A percentile compares a stretch with the other conserved stretches of the same genome.
Evolutionary conservation across 139 green algal genomes (phyloP).

Genomic region (Chlorella sp.): DNA sequence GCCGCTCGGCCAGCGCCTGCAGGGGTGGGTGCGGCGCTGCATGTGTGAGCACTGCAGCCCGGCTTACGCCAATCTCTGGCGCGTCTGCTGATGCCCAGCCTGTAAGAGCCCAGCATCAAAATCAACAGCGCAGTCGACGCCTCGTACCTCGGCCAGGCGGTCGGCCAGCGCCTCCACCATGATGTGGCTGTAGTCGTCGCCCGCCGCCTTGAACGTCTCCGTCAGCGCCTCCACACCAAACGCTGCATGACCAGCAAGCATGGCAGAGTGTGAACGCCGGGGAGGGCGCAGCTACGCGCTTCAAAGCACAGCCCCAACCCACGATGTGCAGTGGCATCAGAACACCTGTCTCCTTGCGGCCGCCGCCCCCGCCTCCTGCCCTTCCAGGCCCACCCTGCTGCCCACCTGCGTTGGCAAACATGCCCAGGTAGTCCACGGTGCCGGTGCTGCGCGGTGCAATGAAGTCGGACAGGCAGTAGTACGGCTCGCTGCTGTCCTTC

Average conservation of each 20-base stretch:
- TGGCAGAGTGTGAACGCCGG: not conserved
- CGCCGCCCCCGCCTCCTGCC: too few relatives aligned
- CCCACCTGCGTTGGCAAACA: constrained; percentile 87
- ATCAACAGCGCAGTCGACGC: too few relatives aligned
- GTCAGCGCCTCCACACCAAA: constrained; percentile 92
- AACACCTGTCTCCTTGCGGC: too few relatives aligned
- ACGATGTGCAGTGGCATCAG: too few relatives aligned
- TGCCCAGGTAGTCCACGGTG: constrained; percentile 95
- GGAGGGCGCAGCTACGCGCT: too few relatives aligned
- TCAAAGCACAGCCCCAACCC: too few relatives aligned
- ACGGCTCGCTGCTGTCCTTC: constrained; percentile 83
- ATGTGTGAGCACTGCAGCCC: too few relatives aligned
- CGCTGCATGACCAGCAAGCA: constrained; percentile 57
- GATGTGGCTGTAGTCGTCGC: constrained; percentile 96
- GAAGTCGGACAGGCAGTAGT: constrained; percentile 97
- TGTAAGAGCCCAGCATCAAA: too few relatives aligned
- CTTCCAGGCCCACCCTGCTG: too few relatives aligned
- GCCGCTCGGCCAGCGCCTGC: constrained; percentile 92
- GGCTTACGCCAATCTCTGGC: too few relatives aligned
- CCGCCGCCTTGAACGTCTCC: constrained; percentile 75
- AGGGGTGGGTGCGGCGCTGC: too few relatives aligned
- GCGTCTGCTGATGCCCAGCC: too few relatives aligned
- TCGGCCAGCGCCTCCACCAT: constrained; percentile 98
- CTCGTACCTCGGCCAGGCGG: constrained; percentile 86
- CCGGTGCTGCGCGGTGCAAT: constrained; percentile 89